Evolutionary conservation across 768 basidiomycete genomes (phyloP).

Genomic region (Boletus tylopilopsis): DNA sequence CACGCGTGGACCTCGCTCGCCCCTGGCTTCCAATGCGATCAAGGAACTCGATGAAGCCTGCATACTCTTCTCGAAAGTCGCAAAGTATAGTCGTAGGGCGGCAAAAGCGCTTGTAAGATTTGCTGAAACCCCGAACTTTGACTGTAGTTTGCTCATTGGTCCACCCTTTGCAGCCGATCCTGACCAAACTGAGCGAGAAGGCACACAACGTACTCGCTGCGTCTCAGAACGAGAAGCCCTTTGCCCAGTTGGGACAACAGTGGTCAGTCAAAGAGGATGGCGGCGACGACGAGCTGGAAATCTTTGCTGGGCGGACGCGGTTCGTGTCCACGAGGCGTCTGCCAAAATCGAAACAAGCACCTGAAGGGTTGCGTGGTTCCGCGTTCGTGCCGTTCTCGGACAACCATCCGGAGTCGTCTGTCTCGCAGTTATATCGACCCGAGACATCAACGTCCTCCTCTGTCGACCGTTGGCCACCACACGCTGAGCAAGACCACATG

Average conservation of each 20-base stretch:
- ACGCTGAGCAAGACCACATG: constrained; percentile 13
- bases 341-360: constrained; percentile 14
- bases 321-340: constrained; percentile 50
- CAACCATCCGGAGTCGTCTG: constrained; percentile 1
- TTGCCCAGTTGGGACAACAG: constrained; percentile 32
- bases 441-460: constrained; percentile 14
- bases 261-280: constrained; percentile 55
- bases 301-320: constrained; percentile 64
- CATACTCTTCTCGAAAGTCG: constrained; percentile 60
- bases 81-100: constrained; percentile 55
- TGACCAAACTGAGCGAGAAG: constrained; percentile 60
- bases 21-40: constrained; percentile 64
- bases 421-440: constrained; percentile 10
- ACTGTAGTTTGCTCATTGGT: constrained; percentile 2
- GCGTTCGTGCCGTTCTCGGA: neutral
- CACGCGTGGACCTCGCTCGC: constrained; percentile 65
- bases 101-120: constrained; percentile 58
- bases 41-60: constrained; percentile 66
- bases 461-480: constrained; percentile 16
- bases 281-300: constrained; percentile 59
- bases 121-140: neutral
- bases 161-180: constrained; percentile 41
- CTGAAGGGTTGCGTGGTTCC: constrained; percentile 7
- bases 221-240: constrained; percentile 35
- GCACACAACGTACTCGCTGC: constrained; percentile 52